Percentiles rank a stretch among this genome's conserved stretches.
Evolutionary conservation across 1,139 yeast genomes (phyloP).

Genomic region (Citeromyces hawaiiensis): DNA sequence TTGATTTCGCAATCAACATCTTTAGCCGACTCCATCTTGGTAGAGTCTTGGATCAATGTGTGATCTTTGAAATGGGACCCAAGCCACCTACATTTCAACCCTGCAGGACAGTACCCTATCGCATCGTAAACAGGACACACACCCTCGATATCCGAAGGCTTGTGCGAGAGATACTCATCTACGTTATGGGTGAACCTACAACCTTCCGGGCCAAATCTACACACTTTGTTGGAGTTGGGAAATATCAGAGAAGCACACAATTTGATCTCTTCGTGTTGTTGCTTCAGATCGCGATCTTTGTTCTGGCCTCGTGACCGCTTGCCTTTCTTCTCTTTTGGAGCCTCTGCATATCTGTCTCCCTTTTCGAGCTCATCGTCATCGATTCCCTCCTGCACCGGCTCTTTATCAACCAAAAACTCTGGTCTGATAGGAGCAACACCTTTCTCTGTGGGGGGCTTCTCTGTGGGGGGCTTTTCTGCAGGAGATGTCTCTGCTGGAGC

Average conservation of each 20-base stretch:
- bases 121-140: constrained; percentile 74
- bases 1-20: constrained; percentile 49
- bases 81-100: constrained; percentile 87
- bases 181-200: constrained; percentile 77
- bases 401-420: constrained; percentile 21
- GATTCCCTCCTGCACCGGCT: constrained; percentile 3
- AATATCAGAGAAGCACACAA: constrained; percentile 53
- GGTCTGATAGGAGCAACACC: constrained; percentile 43
- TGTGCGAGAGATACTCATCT: constrained; percentile 43
- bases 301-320: constrained; percentile 72
- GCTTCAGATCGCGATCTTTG: constrained; percentile 71
- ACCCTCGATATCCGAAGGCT: constrained; percentile 62
- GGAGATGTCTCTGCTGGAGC: constrained; percentile 12
- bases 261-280: constrained; percentile 49
- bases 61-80: constrained; percentile 53
- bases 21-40: constrained; percentile 15
- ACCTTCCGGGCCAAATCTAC: constrained; percentile 54
- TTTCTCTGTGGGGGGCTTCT: too few relatives aligned
- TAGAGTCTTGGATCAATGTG: constrained; percentile 25
- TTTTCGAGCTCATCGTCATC: constrained; percentile 35
- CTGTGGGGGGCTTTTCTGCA: too few relatives aligned
- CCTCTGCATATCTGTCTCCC: constrained; percentile 21
- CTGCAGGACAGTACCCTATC: constrained; percentile 85
- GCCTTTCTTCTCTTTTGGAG: constrained; percentile 30
- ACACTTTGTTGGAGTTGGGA: constrained; percentile 32